These are phyloP conservation scores for Dactylellina leptospora DNA, from an alignment of 2,329 filamentous ascomycete genomes.

Conservation along the genomic window DNA sequence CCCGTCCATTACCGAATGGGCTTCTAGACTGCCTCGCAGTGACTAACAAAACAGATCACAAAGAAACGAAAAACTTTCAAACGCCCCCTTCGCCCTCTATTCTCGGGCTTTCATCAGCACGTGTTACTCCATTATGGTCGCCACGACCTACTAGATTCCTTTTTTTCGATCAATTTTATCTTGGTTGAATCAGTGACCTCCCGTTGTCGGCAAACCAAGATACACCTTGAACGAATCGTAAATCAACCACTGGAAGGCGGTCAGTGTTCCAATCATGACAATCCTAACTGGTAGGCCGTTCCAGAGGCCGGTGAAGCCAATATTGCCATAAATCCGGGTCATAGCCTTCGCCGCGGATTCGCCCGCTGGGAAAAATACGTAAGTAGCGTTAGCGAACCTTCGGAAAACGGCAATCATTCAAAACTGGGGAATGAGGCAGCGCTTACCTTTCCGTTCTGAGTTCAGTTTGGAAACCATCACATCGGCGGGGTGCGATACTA, in stretches of 20 bases:
- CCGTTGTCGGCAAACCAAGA: slow-evolving; percentile 85
- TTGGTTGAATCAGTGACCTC: slow-evolving; percentile 63
- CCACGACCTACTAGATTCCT: slow-evolving; percentile 5
- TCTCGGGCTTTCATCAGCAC: slow-evolving; percentile 8
- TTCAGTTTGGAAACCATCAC: slow-evolving; percentile 96
- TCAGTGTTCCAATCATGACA: slow-evolving; percentile 85
- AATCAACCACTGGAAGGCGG: slow-evolving; percentile 92
- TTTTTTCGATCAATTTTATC: not conserved
- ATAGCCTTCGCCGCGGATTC: slow-evolving; percentile 82
- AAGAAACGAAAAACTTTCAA: not conserved
- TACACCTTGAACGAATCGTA: slow-evolving; percentile 92
- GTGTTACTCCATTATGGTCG: slow-evolving; percentile 13
- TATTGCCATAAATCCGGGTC: slow-evolving; percentile 82
- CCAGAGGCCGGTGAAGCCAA: slow-evolving; percentile 89
- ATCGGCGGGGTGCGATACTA: slow-evolving; percentile 81
- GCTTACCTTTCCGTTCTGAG: slow-evolving; percentile 69
- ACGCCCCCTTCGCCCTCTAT: not conserved
- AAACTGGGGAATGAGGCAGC: not conserved
- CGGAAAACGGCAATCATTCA: not conserved
- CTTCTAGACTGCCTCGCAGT: slow-evolving; percentile 11
- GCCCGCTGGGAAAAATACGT: not conserved
- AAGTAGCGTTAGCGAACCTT: not conserved
- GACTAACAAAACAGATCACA: slow-evolving; percentile 22
- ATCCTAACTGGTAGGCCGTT: slow-evolving; percentile 86
- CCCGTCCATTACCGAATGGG: slow-evolving; percentile 10